A percentile compares a stretch with the other conserved stretches of the same genome.
These are phyloP conservation scores for Termitomyces heimii DNA, from an alignment of 768 basidiomycete species.

Conservation along the genomic window DNA sequence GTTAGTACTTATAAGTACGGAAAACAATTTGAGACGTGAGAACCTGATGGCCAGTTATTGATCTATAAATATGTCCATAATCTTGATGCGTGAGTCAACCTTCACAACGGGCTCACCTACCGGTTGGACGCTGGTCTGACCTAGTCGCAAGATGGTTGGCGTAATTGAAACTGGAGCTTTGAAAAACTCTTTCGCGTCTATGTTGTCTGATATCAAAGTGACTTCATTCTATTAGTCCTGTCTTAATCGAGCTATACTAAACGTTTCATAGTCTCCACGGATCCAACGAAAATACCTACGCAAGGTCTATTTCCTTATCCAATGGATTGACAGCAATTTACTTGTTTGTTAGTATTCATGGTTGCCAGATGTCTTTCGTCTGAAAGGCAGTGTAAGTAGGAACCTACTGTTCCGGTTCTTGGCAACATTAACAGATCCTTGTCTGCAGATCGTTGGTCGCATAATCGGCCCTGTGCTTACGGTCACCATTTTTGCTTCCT, in stretches of 20 bases:
- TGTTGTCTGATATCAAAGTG: constrained; percentile 23
- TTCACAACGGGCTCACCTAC: not conserved
- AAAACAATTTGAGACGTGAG: not conserved
- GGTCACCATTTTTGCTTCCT: constrained; percentile 67
- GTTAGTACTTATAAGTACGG: no score
- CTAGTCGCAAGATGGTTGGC: constrained; percentile 8
- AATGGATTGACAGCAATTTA: not conserved
- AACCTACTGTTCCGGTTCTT: not conserved
- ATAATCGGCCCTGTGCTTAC: constrained; percentile 82
- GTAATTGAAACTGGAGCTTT: constrained; percentile 14
- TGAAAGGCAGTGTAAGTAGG: constrained; percentile 74
- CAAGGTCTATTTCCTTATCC: constrained; percentile 26
- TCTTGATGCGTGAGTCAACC: not conserved
- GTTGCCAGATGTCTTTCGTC: constrained; percentile 81
- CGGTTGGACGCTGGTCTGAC: no score
- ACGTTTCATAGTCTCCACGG: constrained; percentile 25
- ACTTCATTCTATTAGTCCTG: not conserved
- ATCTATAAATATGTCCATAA: not conserved
- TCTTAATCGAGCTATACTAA: not conserved
- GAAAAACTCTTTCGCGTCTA: constrained; percentile 22
- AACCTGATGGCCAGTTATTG: not conserved
- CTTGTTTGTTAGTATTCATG: constrained; percentile 64
- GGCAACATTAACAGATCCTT: constrained; percentile 2
- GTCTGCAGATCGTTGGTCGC: constrained; percentile 54
- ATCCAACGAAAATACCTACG: constrained; percentile 49